These are phyloP conservation scores for Isochrysis galbana DNA, from an alignment of 78 protist species.

Conservation along the genomic window DNA sequence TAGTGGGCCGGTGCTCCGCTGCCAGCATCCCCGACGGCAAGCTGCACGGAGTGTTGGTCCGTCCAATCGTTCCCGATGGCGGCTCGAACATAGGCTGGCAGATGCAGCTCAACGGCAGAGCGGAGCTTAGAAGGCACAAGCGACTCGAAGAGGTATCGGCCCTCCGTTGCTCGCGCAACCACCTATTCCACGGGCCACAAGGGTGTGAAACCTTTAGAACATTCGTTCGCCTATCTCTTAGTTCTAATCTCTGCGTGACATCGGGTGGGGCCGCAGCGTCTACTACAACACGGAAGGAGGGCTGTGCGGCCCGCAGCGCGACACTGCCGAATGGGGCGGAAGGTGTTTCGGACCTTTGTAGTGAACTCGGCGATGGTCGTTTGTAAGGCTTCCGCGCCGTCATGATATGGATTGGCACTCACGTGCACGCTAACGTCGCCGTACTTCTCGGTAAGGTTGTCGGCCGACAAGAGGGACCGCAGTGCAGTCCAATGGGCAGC, in stretches of 20 bases:
- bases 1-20: background rate
- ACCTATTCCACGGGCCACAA: no score
- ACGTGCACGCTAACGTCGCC: background rate
- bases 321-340: no score
- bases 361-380: background rate
- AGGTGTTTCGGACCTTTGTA: no score
- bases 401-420: background rate
- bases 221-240: no score
- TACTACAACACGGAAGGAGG: no score
- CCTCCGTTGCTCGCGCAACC: no score
- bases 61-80: background rate
- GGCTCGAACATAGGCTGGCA: background rate
- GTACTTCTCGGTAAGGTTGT: background rate
- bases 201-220: no score
- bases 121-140: background rate
- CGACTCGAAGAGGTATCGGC: background rate
- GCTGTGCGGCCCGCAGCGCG: no score
- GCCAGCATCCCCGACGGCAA: background rate
- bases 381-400: background rate
- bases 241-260: no score
- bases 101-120: background rate
- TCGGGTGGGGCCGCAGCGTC: no score
- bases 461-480: background rate
- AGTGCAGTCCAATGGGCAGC: background rate
- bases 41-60: background rate